Base-by-base conservation (phyloP, 192 early-diverging fungal species). In the Backusella tuberculispora region DNA sequence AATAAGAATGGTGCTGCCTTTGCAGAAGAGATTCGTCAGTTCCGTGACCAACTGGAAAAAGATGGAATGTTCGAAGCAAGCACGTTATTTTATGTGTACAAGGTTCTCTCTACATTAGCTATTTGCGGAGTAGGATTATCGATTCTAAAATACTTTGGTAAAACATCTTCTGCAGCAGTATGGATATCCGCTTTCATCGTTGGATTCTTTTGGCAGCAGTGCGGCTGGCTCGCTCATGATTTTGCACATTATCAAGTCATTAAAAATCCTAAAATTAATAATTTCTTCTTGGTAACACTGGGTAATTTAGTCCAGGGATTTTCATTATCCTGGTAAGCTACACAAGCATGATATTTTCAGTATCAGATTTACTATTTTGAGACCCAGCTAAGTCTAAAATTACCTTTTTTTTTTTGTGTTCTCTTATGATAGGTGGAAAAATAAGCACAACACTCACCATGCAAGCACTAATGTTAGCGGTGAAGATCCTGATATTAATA, bases 361-460 rank as follows among this genome's bases (percentile, higher is more conserved):
- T 19, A 60, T 60, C 53, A 60, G 53, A 44, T 60, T 46, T 76
- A 42, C 41, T n/a, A 37, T 40, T 72, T 47, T 29, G 37, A 38
- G 37, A 53, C 9, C 50, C 50, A 53, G 50, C 50, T 7, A n/a
- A n/a, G 19, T 53, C 50, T 53, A 53, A 53, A 53, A 53, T 53
- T 17, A 53, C 13, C 50, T 60, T 26, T 60, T 60, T 50, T 56
- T 60, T 60, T 34, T 24, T 24, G 53, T 43, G 13, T 48, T 17
- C 56, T 53, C 56, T 42, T 70, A 1, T 75, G 4, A 29, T 66
- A 85, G 84, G 90, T 95, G 94, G 94, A 95, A 95, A 81, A 85
- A 94, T 82, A 95, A 95, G 83, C 94, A 95, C 85, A 92, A 90
- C 85, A 94, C 93, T 29, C 94, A 95, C 76, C 94, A 95, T 80